phyloP scores from a whole-genome alignment of 129 eudicot species.

The Centaurea solstitialis region DNA sequence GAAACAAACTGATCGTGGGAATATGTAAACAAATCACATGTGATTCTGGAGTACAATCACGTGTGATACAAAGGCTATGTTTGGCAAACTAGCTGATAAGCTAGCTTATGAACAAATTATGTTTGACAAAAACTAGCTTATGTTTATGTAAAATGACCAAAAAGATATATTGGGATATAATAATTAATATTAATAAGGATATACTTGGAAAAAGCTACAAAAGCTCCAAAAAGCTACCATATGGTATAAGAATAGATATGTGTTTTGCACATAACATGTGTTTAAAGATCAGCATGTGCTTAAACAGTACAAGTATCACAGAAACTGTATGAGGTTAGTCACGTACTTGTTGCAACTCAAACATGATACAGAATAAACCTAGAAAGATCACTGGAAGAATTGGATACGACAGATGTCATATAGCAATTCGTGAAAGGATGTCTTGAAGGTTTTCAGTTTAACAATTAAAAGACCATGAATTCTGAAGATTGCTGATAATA shows the following conservation, averaged over 20 bases:
- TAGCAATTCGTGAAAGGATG: background rate
- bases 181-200: too few relatives aligned
- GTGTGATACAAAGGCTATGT: too few relatives aligned
- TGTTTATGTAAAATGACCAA: too few relatives aligned
- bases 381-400: background rate
- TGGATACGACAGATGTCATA: background rate
- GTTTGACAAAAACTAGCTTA: too few relatives aligned
- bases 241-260: background rate
- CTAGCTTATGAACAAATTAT: too few relatives aligned
- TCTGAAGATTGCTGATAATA: background rate
- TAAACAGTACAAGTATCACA: background rate
- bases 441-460: background rate
- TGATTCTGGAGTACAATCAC: too few relatives aligned
- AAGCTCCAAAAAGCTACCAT: too few relatives aligned
- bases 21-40: too few relatives aligned
- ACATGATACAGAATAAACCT: background rate
- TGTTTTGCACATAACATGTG: background rate
- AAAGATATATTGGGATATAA: too few relatives aligned
- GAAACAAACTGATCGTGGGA: too few relatives aligned
- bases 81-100: too few relatives aligned
- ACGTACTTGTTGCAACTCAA: background rate
- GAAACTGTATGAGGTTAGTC: background rate
- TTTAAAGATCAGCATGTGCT: background rate
- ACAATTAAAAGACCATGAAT: background rate
- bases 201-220: too few relatives aligned